A percentile compares a stretch with the other conserved stretches of the same genome.
phyloP scores from a whole-genome alignment of 306 rosid species.

The Dryas drummondii region DNA sequence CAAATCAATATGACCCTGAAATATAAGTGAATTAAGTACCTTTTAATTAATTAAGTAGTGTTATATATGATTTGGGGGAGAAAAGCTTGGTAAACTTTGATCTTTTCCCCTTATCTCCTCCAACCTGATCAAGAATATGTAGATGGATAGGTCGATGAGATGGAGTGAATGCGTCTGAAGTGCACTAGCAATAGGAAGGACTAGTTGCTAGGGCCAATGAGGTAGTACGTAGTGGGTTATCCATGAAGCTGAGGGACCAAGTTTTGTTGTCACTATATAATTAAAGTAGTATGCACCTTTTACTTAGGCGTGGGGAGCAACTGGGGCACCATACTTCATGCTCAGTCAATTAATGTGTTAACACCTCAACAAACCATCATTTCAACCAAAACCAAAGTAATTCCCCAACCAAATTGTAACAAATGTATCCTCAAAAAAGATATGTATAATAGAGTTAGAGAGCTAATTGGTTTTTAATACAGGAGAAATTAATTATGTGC shows the following conservation, averaged over 20 bases:
- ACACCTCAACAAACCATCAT: slow-evolving; percentile 26
- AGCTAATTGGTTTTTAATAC: no score
- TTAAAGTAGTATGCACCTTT: slow-evolving; percentile 26
- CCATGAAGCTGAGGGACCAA: slow-evolving; percentile 29
- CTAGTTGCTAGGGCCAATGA: background rate
- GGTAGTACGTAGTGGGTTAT: background rate
- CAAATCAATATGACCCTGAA: no score
- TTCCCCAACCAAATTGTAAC: background rate
- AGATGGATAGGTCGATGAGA: slow-evolving; percentile 6
- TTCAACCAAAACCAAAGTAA: background rate
- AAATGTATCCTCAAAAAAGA: background rate
- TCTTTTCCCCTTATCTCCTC: background rate
- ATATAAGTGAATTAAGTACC: no score
- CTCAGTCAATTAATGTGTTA: slow-evolving; percentile 29
- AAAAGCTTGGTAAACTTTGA: background rate
- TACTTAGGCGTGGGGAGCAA: slow-evolving; percentile 57
- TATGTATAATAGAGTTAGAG: background rate
- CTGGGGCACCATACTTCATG: slow-evolving; percentile 52
- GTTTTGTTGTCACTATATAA: slow-evolving; percentile 16
- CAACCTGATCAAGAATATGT: background rate
- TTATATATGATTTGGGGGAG: background rate
- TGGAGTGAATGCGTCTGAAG: slow-evolving; percentile 16
- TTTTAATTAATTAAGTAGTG: no score
- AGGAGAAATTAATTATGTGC: no score
- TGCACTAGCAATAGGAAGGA: slow-evolving; percentile 7